Conservation (phyloP, 177 flowering plant species). For the Vitis hybrid region DNA sequence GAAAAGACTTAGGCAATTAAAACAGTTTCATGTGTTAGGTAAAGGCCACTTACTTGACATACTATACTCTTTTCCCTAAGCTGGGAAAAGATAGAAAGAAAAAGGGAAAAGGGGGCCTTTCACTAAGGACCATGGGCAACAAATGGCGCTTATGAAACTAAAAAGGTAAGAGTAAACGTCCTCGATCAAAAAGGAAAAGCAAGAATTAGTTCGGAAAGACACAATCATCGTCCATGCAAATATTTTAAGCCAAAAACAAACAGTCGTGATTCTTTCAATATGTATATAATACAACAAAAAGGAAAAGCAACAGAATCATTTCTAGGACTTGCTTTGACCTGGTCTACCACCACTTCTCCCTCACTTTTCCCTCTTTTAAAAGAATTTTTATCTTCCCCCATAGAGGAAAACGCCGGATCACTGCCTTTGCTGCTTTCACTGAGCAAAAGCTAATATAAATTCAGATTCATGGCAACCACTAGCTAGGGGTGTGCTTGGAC, state of each 20-base stretch:
- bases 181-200: neutral
- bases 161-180: neutral
- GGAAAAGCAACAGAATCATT: conserved; percentile 1
- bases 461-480: too few relatives aligned
- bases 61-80: too few relatives aligned
- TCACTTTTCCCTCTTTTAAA: neutral
- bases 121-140: neutral
- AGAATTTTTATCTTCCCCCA: too few relatives aligned
- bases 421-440: too few relatives aligned
- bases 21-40: too few relatives aligned
- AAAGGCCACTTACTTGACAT: neutral
- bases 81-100: too few relatives aligned
- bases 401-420: too few relatives aligned
- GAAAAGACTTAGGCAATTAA: too few relatives aligned
- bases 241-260: neutral
- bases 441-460: too few relatives aligned
- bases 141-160: too few relatives aligned
- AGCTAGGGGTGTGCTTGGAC: too few relatives aligned
- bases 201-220: neutral
- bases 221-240: neutral
- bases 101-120: neutral
- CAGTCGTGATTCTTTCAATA: neutral
- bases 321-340: neutral
- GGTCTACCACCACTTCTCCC: neutral
- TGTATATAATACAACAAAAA: neutral